phyloP scores from a whole-genome alignment of 2,329 filamentous ascomycete genomes.

The Fusarium staphyleae region DNA sequence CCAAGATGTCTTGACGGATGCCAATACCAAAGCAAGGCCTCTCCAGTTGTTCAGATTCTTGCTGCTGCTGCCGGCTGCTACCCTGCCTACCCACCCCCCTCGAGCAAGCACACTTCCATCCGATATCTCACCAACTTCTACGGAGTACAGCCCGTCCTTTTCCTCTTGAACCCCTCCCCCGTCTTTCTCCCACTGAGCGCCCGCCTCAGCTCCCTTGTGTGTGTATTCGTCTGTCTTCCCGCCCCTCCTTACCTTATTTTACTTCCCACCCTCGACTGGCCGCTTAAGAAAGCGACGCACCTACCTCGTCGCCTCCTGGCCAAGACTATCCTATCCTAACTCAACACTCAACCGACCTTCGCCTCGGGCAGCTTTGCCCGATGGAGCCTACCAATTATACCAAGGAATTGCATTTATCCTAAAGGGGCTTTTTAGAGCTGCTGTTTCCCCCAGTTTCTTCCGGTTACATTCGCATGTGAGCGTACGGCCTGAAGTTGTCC shows the following conservation, averaged over 20 bases:
- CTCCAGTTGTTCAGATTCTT: slow-evolving; percentile 14
- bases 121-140: slow-evolving; percentile 22
- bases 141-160: slow-evolving; percentile 12
- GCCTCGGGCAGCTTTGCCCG: slow-evolving; percentile 21
- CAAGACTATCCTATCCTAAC: slow-evolving; percentile 12
- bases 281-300: slow-evolving; percentile 23
- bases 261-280: slow-evolving; percentile 26
- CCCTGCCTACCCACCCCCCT: slow-evolving; percentile 12
- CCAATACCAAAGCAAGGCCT: slow-evolving; percentile 32
- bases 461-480: slow-evolving; percentile 31
- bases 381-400: slow-evolving; percentile 33
- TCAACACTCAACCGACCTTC: slow-evolving; percentile 21
- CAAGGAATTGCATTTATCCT: slow-evolving; percentile 25
- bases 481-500: slow-evolving; percentile 20
- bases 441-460: slow-evolving; percentile 11
- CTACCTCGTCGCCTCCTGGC: slow-evolving; percentile 15
- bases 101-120: slow-evolving; percentile 14
- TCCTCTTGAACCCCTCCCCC: slow-evolving; percentile 19
- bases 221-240: slow-evolving; percentile 24
- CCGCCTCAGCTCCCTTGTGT: slow-evolving; percentile 27
- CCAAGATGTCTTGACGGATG: slow-evolving; percentile 32
- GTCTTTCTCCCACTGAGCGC: slow-evolving; percentile 22
- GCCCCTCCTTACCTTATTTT: slow-evolving; percentile 19
- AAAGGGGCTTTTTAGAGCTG: slow-evolving; percentile 39
- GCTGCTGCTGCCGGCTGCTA: slow-evolving; percentile 24